Evolutionary conservation across 83 land plant species (phyloP).

Genomic region (Larix sibirica): DNA sequence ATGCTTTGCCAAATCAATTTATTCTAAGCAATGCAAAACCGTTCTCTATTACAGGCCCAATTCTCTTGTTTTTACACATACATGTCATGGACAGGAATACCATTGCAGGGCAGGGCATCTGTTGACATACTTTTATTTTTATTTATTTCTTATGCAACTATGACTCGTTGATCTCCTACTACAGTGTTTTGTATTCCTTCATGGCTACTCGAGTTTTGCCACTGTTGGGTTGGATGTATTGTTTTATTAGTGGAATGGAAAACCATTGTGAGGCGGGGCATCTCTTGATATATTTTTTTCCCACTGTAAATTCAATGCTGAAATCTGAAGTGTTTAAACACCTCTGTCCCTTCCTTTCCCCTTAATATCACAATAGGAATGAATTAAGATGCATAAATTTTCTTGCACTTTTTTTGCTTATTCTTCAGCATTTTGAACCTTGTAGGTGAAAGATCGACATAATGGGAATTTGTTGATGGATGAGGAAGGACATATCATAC

Average conservation of each 20-base stretch:
- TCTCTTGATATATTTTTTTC: too few relatives aligned
- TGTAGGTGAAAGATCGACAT: conserved; percentile 97
- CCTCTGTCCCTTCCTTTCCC: background rate
- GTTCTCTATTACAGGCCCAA: too few relatives aligned
- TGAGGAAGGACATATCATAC: conserved; percentile 99
- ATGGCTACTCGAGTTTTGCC: background rate
- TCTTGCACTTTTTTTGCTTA: background rate
- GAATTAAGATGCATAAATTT: background rate
- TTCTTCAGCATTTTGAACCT: background rate
- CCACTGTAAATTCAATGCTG: background rate
- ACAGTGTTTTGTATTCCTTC: background rate
- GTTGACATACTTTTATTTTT: too few relatives aligned
- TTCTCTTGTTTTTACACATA: too few relatives aligned
- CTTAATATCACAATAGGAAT: background rate
- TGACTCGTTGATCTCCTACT: too few relatives aligned
- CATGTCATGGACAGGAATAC: too few relatives aligned
- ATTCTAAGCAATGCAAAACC: too few relatives aligned
- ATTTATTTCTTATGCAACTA: too few relatives aligned
- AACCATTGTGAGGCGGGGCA: too few relatives aligned
- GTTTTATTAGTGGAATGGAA: background rate
- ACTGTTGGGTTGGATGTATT: background rate
- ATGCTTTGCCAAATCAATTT: too few relatives aligned
- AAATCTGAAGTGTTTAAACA: background rate
- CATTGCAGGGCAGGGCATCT: too few relatives aligned
- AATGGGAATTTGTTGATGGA: conserved; percentile 95